phyloP scores from a whole-genome alignment of 345 rosid genomes.

The Aegle marmelos region DNA sequence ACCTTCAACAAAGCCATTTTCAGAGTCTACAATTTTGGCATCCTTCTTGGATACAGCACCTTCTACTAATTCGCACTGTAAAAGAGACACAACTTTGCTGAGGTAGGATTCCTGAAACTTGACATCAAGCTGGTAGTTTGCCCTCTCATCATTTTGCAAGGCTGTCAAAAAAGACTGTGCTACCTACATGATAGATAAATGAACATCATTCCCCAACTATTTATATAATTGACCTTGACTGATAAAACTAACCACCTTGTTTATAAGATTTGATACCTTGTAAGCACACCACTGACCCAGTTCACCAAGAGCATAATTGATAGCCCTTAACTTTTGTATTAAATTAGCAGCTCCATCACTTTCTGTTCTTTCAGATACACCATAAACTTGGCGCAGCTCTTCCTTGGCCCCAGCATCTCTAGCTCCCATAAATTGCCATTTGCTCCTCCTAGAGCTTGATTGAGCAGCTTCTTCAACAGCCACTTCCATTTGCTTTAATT shows the following conservation, averaged over 20 bases:
- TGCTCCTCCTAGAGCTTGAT: conserved; percentile 81
- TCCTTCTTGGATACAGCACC: conserved; percentile 80
- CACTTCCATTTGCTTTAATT: conserved; percentile 81
- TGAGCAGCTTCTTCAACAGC: conserved; percentile 94
- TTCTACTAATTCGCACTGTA: conserved; percentile 84
- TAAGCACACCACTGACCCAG: conserved; percentile 99
- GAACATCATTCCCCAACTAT: background rate
- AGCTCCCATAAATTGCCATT: conserved; percentile 99
- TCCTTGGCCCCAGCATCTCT: conserved; percentile 99
- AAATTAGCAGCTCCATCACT: conserved; percentile 98
- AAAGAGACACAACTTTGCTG: conserved; percentile 66
- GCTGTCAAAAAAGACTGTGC: conserved; percentile 92
- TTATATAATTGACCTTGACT: conserved; percentile 1
- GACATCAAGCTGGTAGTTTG: conserved; percentile 86
- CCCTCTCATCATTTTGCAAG: conserved; percentile 90
- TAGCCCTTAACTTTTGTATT: conserved; percentile 90
- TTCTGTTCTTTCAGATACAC: conserved; percentile 96
- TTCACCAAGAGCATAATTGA: conserved; percentile 88
- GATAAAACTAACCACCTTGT: background rate
- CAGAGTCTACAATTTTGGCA: conserved; percentile 33
- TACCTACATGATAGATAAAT: conserved; percentile 46
- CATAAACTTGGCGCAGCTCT: conserved; percentile 91
- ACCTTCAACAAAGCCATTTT: conserved; percentile 31
- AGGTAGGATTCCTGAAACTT: conserved; percentile 95
- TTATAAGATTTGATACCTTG: conserved; percentile 53